Evolutionary conservation across 495 filamentous ascomycete genomes (phyloP).

Genomic region (Cladorrhinum samala): DNA sequence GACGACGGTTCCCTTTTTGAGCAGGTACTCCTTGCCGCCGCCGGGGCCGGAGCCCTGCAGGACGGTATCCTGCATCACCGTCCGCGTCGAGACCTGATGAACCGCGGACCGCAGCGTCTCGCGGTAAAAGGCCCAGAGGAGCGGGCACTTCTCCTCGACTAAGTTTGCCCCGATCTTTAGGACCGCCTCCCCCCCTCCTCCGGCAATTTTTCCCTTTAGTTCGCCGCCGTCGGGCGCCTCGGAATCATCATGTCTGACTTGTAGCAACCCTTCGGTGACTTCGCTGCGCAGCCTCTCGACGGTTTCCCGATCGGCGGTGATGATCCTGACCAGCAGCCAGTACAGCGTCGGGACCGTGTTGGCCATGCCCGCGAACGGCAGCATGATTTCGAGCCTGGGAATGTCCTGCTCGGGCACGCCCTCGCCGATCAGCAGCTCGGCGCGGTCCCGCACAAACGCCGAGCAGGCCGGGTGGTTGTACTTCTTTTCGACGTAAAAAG

Average conservation of each 20-base stretch:
- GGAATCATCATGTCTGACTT: too few species aligned
- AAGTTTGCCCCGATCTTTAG: not conserved
- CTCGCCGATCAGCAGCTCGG: not conserved
- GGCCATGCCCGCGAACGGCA: slow-evolving; percentile 14
- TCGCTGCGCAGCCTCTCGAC: slow-evolving; percentile 2
- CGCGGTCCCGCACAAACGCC: slow-evolving; percentile 8
- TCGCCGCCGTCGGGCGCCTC: too few species aligned
- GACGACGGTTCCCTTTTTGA: slow-evolving; percentile 7
- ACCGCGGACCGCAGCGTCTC: slow-evolving; percentile 11
- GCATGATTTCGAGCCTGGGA: slow-evolving; percentile 5
- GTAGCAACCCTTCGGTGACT: too few species aligned
- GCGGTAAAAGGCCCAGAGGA: slow-evolving; percentile 10
- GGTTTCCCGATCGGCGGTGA: not conserved
- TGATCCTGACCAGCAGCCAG: slow-evolving; percentile 5
- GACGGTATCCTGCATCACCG: slow-evolving; percentile 11
- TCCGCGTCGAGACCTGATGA: slow-evolving; percentile 12
- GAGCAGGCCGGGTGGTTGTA: slow-evolving; percentile 1
- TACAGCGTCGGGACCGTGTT: slow-evolving; percentile 15
- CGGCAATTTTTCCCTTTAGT: not conserved
- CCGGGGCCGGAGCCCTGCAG: not conserved
- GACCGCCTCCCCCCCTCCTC: not conserved
- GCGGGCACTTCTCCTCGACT: slow-evolving; percentile 9
- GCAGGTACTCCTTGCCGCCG: slow-evolving; percentile 7
- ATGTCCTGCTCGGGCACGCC: slow-evolving; percentile 1
- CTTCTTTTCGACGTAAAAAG: slow-evolving; percentile 1